Evolutionary conservation across 2,329 filamentous ascomycete species (phyloP).

Genomic region (Penicillium sp.): DNA sequence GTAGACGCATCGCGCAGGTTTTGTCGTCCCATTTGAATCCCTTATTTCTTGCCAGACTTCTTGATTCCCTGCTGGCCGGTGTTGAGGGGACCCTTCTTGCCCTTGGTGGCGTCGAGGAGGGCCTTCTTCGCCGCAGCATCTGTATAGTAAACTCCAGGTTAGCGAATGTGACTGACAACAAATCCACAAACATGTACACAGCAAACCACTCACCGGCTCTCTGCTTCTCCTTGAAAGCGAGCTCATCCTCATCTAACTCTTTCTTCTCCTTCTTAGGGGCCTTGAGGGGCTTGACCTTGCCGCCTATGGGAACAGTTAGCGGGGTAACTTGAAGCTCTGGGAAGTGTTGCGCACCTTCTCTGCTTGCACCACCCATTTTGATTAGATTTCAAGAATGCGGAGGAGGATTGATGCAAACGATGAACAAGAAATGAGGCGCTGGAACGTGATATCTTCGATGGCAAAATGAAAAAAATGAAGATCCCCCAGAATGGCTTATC

Average conservation of each 20-base stretch:
- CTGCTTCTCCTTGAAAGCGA: slow-evolving; percentile 81
- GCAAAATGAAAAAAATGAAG: slow-evolving; percentile 17
- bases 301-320: slow-evolving; percentile 55
- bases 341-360: slow-evolving; percentile 58
- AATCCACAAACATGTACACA: slow-evolving; percentile 7
- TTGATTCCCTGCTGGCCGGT: slow-evolving; percentile 87
- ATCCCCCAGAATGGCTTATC: slow-evolving; percentile 21
- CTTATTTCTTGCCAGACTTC: slow-evolving; percentile 96
- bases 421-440: slow-evolving; percentile 2
- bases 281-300: slow-evolving; percentile 85
- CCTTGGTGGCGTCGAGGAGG: slow-evolving; percentile 75
- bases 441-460: slow-evolving; percentile 4
- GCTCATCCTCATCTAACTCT: slow-evolving; percentile 84
- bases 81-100: slow-evolving; percentile 81
- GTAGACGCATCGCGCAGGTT: not conserved
- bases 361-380: slow-evolving; percentile 65
- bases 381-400: not conserved
- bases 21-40: not conserved
- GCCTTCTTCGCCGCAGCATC: slow-evolving; percentile 87
- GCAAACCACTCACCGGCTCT: slow-evolving; percentile 66
- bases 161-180: not conserved
- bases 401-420: slow-evolving; percentile 4
- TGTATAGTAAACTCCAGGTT: slow-evolving; percentile 34
- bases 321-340: slow-evolving; percentile 7
- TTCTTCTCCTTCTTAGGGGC: slow-evolving; percentile 80